These are phyloP conservation scores for Calonectria leucothoes DNA, from an alignment of 2,329 filamentous ascomycete species.

Conservation along the genomic window DNA sequence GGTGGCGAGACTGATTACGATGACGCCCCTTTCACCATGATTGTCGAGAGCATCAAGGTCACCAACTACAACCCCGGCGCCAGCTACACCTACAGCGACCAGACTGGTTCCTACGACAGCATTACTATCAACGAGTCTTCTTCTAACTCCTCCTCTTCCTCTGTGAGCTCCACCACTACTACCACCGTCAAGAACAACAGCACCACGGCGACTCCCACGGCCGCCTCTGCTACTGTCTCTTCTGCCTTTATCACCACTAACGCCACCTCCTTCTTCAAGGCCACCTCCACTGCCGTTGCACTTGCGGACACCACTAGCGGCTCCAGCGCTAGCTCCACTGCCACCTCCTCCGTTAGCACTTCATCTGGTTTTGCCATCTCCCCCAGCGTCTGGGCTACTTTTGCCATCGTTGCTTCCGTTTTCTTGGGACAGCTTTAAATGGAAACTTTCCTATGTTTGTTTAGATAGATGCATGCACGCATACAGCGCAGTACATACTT, in stretches of 20 bases:
- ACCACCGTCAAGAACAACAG: background rate
- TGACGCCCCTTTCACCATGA: conserved; percentile 61
- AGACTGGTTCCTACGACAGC: conserved; percentile 59
- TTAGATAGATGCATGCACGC: background rate
- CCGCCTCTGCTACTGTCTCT: background rate
- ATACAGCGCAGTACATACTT: background rate
- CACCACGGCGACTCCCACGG: background rate
- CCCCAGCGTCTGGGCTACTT: background rate
- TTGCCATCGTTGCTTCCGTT: background rate
- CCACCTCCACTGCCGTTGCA: background rate
- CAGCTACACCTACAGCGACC: conserved; percentile 60
- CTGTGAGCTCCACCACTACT: background rate
- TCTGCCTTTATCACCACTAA: background rate
- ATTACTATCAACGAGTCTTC: conserved; percentile 55
- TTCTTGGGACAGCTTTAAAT: background rate
- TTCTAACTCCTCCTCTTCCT: background rate
- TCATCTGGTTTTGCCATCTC: background rate
- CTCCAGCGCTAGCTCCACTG: background rate
- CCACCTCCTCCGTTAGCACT: background rate
- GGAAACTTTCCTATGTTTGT: background rate
- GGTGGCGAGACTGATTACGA: conserved; percentile 67
- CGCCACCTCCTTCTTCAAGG: background rate
- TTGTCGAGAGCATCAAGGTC: conserved; percentile 66
- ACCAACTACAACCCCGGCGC: conserved; percentile 60
- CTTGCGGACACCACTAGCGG: background rate